Evolutionary conservation across 2,329 filamentous ascomycete species (phyloP), one percentile per base, ranked within the genome.

Genomic region (Fusarium duplospermum): DNA sequence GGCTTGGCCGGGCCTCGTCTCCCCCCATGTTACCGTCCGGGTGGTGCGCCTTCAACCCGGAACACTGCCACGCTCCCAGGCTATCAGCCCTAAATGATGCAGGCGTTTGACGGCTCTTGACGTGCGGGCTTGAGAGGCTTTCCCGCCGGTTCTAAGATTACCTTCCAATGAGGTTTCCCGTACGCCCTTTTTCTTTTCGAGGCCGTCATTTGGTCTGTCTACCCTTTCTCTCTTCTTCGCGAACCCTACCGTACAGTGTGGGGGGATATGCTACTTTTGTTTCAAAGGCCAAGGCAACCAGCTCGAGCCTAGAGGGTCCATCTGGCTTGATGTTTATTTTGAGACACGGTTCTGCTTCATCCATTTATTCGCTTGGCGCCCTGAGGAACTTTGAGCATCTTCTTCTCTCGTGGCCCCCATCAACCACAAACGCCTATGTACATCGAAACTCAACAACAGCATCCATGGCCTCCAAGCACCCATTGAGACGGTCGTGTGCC

Each of bases 401-500:
- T 38, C 50, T 57, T 57, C 40, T 40, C 61, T 42, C 33, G 42
- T 24, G 22, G 47, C 59, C 31, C 13, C 31, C 16, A 35, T 33
- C 31, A 33, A 33, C 52, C 29, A 20, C 27, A 33, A 33, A 33
- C 52, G 6, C 52, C 50, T 31, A 74, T 74, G 69, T 50, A 66
- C 38, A 60, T 42, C 36, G 61, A 45, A 38, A 54, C 29, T 59
- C 35, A 47, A 58, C 62, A 62, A 10, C 50, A 42, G 66, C 65
- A 66, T 76, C 58, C 47, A 81, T 81, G 80, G 65, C 76, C 36
- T 75, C 79, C 16, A 81, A 81, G 64, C 80, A 82, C 40, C 80
- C 81, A 2, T 65, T 82, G 22, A 79, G 81, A 57, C 77, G 80
- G 29, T 83, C 81, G 2, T 83, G 81, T 71, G 78, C 80, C 62